Base-by-base conservation (phyloP, 805 yeast genomes). In the Sugiyamaella smithiae region DNA sequence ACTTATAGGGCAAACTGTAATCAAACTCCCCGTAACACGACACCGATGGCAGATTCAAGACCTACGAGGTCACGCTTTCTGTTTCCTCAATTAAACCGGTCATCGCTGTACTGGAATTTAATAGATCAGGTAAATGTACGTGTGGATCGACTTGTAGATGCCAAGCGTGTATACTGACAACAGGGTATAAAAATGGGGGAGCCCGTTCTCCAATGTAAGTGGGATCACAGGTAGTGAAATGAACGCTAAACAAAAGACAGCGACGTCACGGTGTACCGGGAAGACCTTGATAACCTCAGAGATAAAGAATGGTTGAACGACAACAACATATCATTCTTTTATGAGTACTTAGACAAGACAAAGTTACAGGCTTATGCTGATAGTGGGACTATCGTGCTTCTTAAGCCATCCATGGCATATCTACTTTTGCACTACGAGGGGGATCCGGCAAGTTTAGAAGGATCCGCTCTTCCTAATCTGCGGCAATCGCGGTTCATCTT, bases 221-320 rank as follows among this genome's bases (percentile, higher is more conserved):
- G n/a, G 8, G 16, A n/a, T 4, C 6, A n/a, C 14, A 6, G 14
- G 16, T 4, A 7, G 8, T 16, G 7, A 16, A 29, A 8, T 26
- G 8, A 8, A 26, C 5, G 33, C 8, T 35, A 26, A 26, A 11
- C 7, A 8, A 26, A 26, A 11, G 24, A 16, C 41, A 3, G 22
- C 25, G 83, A 82, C 52, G 73, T 81, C 6, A 74, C 84, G 0
- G 64, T 84, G 2, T 80, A 80, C 57, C 70, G 72, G 46, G 77
- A 76, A 19, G 93, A 86, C 59, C 54, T 84, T 7, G 69, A 67
- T 40, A 81, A 78, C 55, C 63, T 85, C 12, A 67, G 71, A 44
- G 81, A 82, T 16, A 85, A 77, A 29, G 84, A 83, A 59, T 85
- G 93, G 91, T 67, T 85, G 25, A 82, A 81, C 57, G 91, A 85